phyloP scores from a whole-genome alignment of 2,329 filamentous ascomycete species.

The Chalaropsis ovoidea region DNA sequence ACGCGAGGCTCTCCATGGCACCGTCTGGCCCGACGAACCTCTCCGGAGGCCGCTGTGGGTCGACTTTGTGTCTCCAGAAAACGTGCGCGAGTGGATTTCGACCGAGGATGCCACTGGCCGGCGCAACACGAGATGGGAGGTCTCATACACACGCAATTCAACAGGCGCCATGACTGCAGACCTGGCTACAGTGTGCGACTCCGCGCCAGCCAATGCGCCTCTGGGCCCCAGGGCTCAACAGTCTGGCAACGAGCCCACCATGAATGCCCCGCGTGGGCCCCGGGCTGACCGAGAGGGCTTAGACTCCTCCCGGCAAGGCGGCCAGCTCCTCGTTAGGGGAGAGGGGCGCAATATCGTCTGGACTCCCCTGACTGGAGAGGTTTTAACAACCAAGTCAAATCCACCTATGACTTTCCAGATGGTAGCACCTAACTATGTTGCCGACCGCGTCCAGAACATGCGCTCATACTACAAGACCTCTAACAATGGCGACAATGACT shows the following conservation, averaged over 20 bases:
- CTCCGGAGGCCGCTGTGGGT: slow-evolving; percentile 76
- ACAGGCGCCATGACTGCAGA: slow-evolving; percentile 46
- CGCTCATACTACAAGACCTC: slow-evolving; percentile 37
- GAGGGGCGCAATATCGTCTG: slow-evolving; percentile 15
- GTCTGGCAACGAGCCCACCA: slow-evolving; percentile 8
- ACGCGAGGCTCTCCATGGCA: slow-evolving; percentile 63
- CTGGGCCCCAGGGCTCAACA: slow-evolving; percentile 12
- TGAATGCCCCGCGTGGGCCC: slow-evolving; percentile 32
- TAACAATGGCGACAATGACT: slow-evolving; percentile 33
- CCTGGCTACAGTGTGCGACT: slow-evolving; percentile 34
- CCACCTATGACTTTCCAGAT: slow-evolving; percentile 43
- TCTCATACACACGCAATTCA: slow-evolving; percentile 53
- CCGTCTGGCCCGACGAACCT: slow-evolving; percentile 77
- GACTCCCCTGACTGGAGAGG: slow-evolving; percentile 21
- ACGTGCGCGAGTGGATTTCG: slow-evolving; percentile 63
- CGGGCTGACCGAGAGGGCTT: slow-evolving; percentile 29
- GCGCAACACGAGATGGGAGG: slow-evolving; percentile 53
- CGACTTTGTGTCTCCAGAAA: slow-evolving; percentile 75
- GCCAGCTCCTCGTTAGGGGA: not conserved
- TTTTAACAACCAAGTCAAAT: slow-evolving; percentile 33
- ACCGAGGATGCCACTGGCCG: slow-evolving; percentile 45
- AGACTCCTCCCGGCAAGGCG: not conserved
- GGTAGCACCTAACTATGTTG: slow-evolving; percentile 53
- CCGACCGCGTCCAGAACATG: slow-evolving; percentile 52
- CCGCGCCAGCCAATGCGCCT: slow-evolving; percentile 17